These are phyloP conservation scores for Xanthoparmelia taractica DNA, from an alignment of 495 filamentous ascomycete species.

Conservation along the genomic window DNA sequence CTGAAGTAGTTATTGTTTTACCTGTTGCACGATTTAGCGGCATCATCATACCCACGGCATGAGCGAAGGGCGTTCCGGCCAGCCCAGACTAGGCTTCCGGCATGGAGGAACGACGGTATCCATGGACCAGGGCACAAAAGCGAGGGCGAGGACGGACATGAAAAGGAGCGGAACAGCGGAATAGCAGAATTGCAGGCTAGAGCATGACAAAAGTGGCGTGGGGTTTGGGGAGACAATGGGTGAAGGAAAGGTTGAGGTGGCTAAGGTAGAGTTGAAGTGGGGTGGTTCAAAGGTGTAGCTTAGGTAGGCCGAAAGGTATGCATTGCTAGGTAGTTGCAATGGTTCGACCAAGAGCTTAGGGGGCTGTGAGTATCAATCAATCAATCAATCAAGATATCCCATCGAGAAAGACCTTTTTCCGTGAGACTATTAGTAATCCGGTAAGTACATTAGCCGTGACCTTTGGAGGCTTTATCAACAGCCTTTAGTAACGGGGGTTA, in stretches of 20 bases:
- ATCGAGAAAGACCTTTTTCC: too few species aligned
- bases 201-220: background rate
- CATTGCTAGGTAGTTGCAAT: background rate
- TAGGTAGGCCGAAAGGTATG: background rate
- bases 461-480: background rate
- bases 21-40: constrained; percentile 23
- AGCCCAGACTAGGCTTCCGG: constrained; percentile 6
- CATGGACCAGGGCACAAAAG: constrained; percentile 1
- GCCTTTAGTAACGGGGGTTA: too few species aligned
- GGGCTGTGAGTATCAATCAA: background rate
- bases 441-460: background rate
- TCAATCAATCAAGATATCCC: too few species aligned
- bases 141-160: constrained; percentile 8
- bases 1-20: constrained; percentile 14
- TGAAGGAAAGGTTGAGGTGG: background rate
- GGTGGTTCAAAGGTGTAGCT: background rate
- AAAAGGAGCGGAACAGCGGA: background rate
- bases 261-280: background rate
- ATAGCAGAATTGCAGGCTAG: background rate
- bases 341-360: background rate
- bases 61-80: constrained; percentile 23
- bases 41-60: constrained; percentile 29
- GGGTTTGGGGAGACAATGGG: background rate
- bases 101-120: constrained; percentile 2
- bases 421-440: background rate